Percentiles rank a stretch among this genome's conserved stretches.
These are phyloP conservation scores for Glarea lozoyensis DNA, from an alignment of 495 filamentous ascomycete species.

Conservation along the genomic window DNA sequence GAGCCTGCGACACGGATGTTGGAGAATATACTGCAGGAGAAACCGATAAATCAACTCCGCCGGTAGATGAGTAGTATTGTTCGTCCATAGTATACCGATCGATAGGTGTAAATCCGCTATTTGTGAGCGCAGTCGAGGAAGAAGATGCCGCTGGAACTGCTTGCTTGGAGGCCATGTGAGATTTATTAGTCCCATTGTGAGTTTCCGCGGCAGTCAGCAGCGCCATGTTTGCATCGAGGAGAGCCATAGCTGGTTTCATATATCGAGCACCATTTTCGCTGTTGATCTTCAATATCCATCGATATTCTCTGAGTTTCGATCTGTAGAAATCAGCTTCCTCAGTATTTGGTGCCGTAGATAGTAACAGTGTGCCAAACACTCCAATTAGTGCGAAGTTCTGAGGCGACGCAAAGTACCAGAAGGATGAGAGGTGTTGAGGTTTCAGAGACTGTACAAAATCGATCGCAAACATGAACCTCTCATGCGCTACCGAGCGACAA, in stretches of 20 bases:
- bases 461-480: slow-evolving; percentile 66
- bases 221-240: slow-evolving; percentile 19
- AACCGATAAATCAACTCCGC: no score
- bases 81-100: slow-evolving; percentile 14
- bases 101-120: slow-evolving; percentile 6
- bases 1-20: slow-evolving; percentile 4
- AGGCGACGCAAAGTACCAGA: slow-evolving; percentile 76
- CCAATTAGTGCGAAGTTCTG: slow-evolving; percentile 75
- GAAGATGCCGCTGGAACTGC: no score
- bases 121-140: no score
- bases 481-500: slow-evolving; percentile 81
- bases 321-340: slow-evolving; percentile 95
- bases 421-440: slow-evolving; percentile 61
- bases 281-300: slow-evolving; percentile 87
- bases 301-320: slow-evolving; percentile 73
- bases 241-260: slow-evolving; percentile 19
- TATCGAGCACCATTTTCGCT: slow-evolving; percentile 55
- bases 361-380: slow-evolving; percentile 71
- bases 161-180: background rate
- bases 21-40: slow-evolving; percentile 3
- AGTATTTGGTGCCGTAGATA: slow-evolving; percentile 69
- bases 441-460: slow-evolving; percentile 67
- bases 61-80: slow-evolving; percentile 4
- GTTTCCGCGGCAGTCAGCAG: slow-evolving; percentile 5
- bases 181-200: slow-evolving; percentile 2